phyloP scores from a whole-genome alignment of 2,329 filamentous ascomycete genomes.

The Fusarium compactum region DNA sequence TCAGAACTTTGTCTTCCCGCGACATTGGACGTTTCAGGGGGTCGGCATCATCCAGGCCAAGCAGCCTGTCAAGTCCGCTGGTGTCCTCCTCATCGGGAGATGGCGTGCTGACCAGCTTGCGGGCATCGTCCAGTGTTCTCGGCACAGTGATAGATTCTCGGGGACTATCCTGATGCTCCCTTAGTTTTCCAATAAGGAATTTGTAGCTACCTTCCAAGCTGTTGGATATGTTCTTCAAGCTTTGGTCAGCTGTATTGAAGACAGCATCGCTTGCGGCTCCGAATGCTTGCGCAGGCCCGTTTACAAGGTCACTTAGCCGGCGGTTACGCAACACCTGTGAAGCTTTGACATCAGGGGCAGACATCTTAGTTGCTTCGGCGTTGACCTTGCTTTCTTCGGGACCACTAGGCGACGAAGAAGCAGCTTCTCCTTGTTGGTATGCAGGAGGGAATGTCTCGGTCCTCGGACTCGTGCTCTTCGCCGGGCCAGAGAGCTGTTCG shows the following conservation, averaged over 20 bases:
- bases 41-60: slow-evolving; percentile 56
- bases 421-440: slow-evolving; percentile 61
- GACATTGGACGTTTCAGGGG: slow-evolving; percentile 46
- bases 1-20: slow-evolving; percentile 74
- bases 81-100: slow-evolving; percentile 72
- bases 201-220: slow-evolving; percentile 94
- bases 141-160: slow-evolving; percentile 72
- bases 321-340: slow-evolving; percentile 72
- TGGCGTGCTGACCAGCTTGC: slow-evolving; percentile 85
- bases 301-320: slow-evolving; percentile 86
- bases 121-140: slow-evolving; percentile 91
- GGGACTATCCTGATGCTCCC: slow-evolving; percentile 70
- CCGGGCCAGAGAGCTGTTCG: slow-evolving; percentile 76
- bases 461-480: slow-evolving; percentile 65
- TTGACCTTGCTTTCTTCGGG: slow-evolving; percentile 51
- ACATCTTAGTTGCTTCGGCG: slow-evolving; percentile 52
- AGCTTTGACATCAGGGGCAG: slow-evolving; percentile 58
- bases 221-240: slow-evolving; percentile 90
- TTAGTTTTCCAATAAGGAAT: slow-evolving; percentile 89
- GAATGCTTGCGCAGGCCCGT: slow-evolving; percentile 83
- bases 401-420: slow-evolving; percentile 50
- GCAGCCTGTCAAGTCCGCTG: slow-evolving; percentile 67
- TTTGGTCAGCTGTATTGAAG: slow-evolving; percentile 88
- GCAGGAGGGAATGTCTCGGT: slow-evolving; percentile 69
- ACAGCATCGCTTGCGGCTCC: slow-evolving; percentile 87